phyloP scores from a whole-genome alignment of 192 early-diverging fungal species.

The Coemansia biformis region DNA sequence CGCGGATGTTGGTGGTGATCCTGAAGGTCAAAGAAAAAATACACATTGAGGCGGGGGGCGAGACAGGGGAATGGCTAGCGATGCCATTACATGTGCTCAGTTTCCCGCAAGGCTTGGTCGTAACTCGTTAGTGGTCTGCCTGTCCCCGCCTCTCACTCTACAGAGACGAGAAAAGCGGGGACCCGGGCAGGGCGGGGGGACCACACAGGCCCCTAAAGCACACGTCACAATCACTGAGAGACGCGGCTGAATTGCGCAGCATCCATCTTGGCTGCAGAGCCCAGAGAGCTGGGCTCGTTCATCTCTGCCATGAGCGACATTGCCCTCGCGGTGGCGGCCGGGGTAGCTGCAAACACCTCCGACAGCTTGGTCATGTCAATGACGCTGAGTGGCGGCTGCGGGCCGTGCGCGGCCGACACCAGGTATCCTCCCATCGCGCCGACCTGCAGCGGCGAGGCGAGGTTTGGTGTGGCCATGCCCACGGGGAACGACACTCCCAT shows the following conservation, averaged over 20 bases:
- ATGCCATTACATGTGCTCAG: too few species aligned
- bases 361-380: conserved; percentile 36
- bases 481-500: conserved; percentile 6
- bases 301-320: conserved; percentile 12
- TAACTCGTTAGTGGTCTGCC: too few species aligned
- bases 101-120: too few species aligned
- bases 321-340: conserved; percentile 3
- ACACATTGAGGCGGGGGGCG: background rate
- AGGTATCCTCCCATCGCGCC: conserved; percentile 24
- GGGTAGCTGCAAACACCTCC: conserved; percentile 12
- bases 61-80: too few species aligned
- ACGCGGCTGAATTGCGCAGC: conserved; percentile 4
- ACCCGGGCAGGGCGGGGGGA: background rate
- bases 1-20: too few species aligned
- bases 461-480: conserved; percentile 8
- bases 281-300: background rate
- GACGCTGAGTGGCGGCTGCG: conserved; percentile 8
- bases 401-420: background rate
- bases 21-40: conserved; percentile 1
- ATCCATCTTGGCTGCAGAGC: too few species aligned
- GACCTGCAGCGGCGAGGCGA: conserved; percentile 29
- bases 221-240: conserved; percentile 1
- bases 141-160: too few species aligned
- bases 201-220: background rate
- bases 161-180: too few species aligned